Percentiles rank a stretch among this genome's conserved stretches.
phyloP scores from a whole-genome alignment of 345 rosid genomes.

The Eucalyptus polybractea region DNA sequence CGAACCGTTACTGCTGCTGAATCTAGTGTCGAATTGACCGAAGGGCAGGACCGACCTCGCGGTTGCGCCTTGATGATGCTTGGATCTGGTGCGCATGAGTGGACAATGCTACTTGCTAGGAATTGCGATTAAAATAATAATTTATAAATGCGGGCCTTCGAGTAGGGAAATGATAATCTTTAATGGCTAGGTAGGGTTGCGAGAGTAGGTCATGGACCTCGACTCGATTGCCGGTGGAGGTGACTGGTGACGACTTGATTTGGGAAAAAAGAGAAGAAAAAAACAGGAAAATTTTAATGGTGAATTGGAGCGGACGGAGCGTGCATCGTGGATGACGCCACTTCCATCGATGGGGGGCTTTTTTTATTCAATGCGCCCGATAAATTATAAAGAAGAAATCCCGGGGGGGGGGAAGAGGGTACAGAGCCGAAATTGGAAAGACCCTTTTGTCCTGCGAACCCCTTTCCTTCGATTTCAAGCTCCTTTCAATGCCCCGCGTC shows the following conservation, averaged over 20 bases:
- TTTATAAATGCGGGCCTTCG: background rate
- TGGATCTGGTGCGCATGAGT: background rate
- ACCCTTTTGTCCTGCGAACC: background rate
- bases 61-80: background rate
- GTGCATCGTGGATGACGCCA: background rate
- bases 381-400: background rate
- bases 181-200: background rate
- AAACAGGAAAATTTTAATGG: background rate
- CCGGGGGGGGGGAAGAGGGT: background rate
- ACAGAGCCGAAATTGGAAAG: background rate
- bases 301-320: background rate
- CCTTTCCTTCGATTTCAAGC: background rate
- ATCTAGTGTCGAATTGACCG: background rate
- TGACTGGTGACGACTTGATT: background rate
- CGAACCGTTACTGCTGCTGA: background rate
- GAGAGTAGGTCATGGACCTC: background rate
- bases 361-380: background rate
- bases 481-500: background rate
- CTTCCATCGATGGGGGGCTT: background rate
- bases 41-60: background rate
- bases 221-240: background rate
- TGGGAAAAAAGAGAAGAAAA: background rate
- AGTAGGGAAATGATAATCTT: background rate
- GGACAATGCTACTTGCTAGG: background rate
- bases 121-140: background rate